Percentiles rank a stretch among this genome's conserved stretches.
These are phyloP conservation scores for Thielaviopsis punctulata DNA, from an alignment of 2,329 filamentous ascomycete species.

Conservation along the genomic window DNA sequence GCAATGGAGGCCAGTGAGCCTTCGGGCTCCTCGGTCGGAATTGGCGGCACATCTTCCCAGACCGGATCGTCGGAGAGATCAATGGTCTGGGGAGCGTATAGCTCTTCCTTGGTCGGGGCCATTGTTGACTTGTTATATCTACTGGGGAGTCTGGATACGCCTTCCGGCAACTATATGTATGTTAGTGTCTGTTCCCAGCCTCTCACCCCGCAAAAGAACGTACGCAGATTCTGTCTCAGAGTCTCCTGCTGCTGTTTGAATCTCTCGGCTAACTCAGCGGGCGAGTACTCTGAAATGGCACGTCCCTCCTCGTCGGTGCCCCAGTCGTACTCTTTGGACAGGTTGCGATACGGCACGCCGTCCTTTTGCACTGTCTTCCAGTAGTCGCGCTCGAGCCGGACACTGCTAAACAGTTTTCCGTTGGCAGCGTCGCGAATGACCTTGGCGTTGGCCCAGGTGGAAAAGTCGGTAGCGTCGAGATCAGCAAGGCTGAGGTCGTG, in stretches of 20 bases:
- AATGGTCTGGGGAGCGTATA: constrained; percentile 33
- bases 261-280: constrained; percentile 28
- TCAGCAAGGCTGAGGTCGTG: constrained; percentile 27
- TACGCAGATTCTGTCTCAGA: constrained; percentile 23
- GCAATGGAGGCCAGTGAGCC: constrained; percentile 81
- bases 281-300: constrained; percentile 30
- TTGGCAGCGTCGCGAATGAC: constrained; percentile 27
- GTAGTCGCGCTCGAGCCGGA: constrained; percentile 37
- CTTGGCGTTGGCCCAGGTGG: constrained; percentile 30
- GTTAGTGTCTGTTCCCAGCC: not conserved
- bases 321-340: constrained; percentile 23
- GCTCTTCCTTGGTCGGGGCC: constrained; percentile 30
- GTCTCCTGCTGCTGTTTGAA: constrained; percentile 26
- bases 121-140: constrained; percentile 24
- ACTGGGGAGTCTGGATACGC: not conserved
- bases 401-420: constrained; percentile 20
- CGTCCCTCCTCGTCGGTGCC: constrained; percentile 33
- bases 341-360: constrained; percentile 29
- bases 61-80: constrained; percentile 42
- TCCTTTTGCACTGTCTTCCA: constrained; percentile 40
- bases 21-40: constrained; percentile 69
- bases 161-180: not conserved
- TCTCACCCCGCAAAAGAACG: constrained; percentile 8
- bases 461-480: constrained; percentile 30
- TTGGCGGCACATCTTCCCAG: constrained; percentile 73